phyloP scores from a whole-genome alignment of 768 basidiomycete genomes.

The Piloderma croceum region DNA sequence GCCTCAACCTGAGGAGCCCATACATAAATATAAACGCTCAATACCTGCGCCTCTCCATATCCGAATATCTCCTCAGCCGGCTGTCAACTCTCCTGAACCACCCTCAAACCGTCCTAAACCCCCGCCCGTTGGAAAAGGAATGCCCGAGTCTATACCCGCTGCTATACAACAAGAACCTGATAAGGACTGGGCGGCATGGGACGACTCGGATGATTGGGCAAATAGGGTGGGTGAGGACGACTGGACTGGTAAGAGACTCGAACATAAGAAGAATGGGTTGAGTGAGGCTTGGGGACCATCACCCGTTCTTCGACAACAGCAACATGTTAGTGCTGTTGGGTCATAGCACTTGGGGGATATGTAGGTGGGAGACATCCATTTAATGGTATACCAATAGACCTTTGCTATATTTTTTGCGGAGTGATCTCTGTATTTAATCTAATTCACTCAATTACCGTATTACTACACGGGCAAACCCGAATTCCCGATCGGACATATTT shows the following conservation, averaged over 20 bases:
- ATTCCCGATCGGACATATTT: no score
- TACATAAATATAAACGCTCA: no score
- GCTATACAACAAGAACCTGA: slow-evolving; percentile 3
- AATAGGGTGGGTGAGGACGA: slow-evolving; percentile 43
- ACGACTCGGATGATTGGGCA: slow-evolving; percentile 52
- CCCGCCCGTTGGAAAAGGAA: background rate
- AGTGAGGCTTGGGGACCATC: slow-evolving; percentile 20
- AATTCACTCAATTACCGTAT: no score
- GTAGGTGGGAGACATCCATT: no score
- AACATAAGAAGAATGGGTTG: slow-evolving; percentile 31
- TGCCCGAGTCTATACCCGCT: background rate
- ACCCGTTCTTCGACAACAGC: no score
- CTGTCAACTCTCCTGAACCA: slow-evolving; percentile 29
- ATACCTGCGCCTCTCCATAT: slow-evolving; percentile 41
- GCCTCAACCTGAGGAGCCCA: slow-evolving; percentile 1
- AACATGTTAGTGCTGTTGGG: no score
- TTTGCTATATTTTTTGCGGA: no score
- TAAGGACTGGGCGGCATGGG: slow-evolving; percentile 45
- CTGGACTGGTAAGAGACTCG: slow-evolving; percentile 37
- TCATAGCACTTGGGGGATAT: no score
- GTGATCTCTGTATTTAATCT: no score
- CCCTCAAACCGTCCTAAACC: slow-evolving; percentile 5
- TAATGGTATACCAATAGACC: no score
- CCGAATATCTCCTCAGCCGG: slow-evolving; percentile 26
- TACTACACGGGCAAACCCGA: no score